Base-by-base conservation (phyloP, 2,329 filamentous ascomycete species). In the Colletotrichum siamense region DNA sequence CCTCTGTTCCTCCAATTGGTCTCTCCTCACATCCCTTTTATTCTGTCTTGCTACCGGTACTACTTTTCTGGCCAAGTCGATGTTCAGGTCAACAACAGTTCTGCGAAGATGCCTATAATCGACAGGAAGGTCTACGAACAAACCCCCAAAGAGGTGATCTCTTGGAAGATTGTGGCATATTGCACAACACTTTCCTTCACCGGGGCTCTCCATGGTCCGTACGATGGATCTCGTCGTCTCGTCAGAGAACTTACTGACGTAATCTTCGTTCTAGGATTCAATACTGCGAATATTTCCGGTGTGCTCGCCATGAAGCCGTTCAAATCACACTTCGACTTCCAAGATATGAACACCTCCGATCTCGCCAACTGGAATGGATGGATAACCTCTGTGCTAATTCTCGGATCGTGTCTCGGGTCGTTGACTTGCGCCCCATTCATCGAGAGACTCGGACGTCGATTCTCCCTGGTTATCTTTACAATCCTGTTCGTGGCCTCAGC, bases 401-500 rank as follows among this genome's bases (percentile, higher is more conserved):
- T 64, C 13, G 61, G 61, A 16, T 64, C 61, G 13, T 64, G 61
- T 26, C 18, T 64, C 18, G 61, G 61, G n/a, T 64, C 61, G 12
- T 26, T 64, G 30, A 39, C 85, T 75, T 80, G 85, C 28, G 86
- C 84, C 83, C 86, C 86, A 2, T 84, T 88, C 75, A 87, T 84
- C 12, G 83, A 84, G n/a, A 80, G 81, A 18, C 85, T 82, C 76
- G 86, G 86, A 39, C 85, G 86, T 12, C 83, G 84, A 10, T 82
- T 81, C 81, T 84, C 86, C 22, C 81, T 87, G 52, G 81, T 84
- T 7, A 80, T 86, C 15, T 83, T 84, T 39, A 84, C 84, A 3
- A 64, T 81, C 64, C 82, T 88, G 36, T 91, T 89, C 81, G 87
- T 85, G 79, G 73, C 87, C 26, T 86, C 86, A 34, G 85, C 83